Evolutionary conservation across 1,139 yeast genomes (phyloP), one percentile per base, ranked within the genome.

Genomic region (Magnusiomyces ingens): DNA sequence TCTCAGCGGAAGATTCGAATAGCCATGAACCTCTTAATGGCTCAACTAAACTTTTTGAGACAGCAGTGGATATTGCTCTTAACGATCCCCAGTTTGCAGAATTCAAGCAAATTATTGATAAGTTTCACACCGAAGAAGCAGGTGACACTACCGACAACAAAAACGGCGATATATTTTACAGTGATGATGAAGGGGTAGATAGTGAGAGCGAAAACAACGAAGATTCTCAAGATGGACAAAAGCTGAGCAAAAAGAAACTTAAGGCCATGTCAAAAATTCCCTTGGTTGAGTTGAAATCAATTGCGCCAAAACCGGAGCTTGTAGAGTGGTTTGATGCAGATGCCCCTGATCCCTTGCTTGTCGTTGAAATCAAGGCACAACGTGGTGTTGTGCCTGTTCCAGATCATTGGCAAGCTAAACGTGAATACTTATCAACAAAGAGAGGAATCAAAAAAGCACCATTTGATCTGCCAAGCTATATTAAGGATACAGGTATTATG

Each of bases 281-380:
- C 0, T 70, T 93, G 17, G 81, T 93, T 0, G 74, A 76, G 13
- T 72, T 93, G 51, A 93, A 91, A 64, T 75, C 85, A 0, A 67
- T 74, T 19, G 76, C 84, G 0, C 64, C 68, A 5, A 71, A 71
- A 41, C 97, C 98, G 0, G 90, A 87, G 56, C 66, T 84, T 2
- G 85, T 93, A 0, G 96, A 90, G 59, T 85, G 95, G 94, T 79
- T 74, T 60, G 99, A 93, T 67, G 84, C 83, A 1, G 94, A 91
- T 69, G 86, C 98, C 0, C 76, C 75, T 2, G 94, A 89, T 63
- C 96, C 99, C 1, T 71, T 73, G 51, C 67, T 90, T 26, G 73
- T 83, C 15, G 80, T 87, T 0, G 71, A 77, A 13, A 69, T 93
- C 54, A 93, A 91, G 64, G 73, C 85, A 0, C 73, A 75, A 45